A percentile compares a stretch with the other conserved stretches of the same genome.
phyloP scores from a whole-genome alignment of 2,329 filamentous ascomycete species.

The Aureobasidium sp. region DNA sequence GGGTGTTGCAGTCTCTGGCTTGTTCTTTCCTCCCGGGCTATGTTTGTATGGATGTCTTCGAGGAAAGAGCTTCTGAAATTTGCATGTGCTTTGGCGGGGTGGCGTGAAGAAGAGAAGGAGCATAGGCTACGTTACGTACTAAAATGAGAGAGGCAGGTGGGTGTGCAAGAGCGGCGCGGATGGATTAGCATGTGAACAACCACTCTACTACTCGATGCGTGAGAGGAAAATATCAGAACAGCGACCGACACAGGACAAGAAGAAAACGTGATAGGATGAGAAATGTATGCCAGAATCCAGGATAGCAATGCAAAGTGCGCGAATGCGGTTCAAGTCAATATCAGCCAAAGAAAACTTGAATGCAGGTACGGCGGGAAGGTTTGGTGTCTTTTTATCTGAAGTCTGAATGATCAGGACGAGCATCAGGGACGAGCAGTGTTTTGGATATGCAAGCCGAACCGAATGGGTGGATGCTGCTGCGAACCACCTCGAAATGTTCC shows the following conservation, averaged over 20 bases:
- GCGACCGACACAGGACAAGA: neutral
- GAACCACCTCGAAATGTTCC: conserved; percentile 10
- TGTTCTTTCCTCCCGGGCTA: neutral
- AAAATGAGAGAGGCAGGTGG: neutral
- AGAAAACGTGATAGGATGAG: neutral
- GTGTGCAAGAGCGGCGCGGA: conserved; percentile 10
- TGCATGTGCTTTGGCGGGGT: conserved; percentile 11
- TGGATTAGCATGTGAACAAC: neutral
- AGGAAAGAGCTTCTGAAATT: conserved; percentile 15
- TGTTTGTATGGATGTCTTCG: conserved; percentile 10
- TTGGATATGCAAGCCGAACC: conserved; percentile 23
- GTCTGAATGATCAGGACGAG: conserved; percentile 17
- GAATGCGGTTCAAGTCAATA: neutral
- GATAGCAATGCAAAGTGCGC: conserved; percentile 10
- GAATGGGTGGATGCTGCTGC: conserved; percentile 10
- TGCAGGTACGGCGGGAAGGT: conserved; percentile 3
- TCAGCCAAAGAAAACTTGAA: neutral
- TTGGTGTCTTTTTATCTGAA: conserved; percentile 1
- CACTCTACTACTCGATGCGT: neutral
- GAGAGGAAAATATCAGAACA: neutral
- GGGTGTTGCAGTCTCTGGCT: conserved; percentile 5
- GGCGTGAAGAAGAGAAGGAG: conserved; percentile 12
- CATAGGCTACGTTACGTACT: conserved; percentile 11
- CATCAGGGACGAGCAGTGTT: conserved; percentile 18
- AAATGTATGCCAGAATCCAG: conserved; percentile 6